A percentile compares a stretch with the other conserved stretches of the same genome.
These are phyloP conservation scores for Phlyctochytrium arcticum DNA, from an alignment of 192 early-diverging fungal genomes.

Conservation along the genomic window DNA sequence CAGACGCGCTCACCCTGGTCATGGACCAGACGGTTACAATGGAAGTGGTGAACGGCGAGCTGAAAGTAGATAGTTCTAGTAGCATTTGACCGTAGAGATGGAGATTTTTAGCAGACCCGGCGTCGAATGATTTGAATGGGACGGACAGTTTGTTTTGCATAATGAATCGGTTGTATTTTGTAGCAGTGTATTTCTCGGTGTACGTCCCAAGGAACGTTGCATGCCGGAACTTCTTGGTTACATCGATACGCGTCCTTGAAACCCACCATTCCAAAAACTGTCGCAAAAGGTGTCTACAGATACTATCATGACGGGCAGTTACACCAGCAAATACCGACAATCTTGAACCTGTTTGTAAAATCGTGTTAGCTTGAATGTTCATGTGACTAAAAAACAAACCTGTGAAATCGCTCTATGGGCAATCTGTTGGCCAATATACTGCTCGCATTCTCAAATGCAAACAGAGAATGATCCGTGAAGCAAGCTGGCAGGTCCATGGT, in stretches of 20 bases:
- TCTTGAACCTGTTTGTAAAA: constrained; percentile 22
- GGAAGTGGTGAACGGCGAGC: too few relatives aligned
- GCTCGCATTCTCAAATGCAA: constrained; percentile 92
- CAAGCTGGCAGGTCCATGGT: constrained; percentile 92
- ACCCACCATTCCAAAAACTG: constrained; percentile 77
- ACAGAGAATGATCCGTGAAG: constrained; percentile 96
- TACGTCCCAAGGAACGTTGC: too few relatives aligned
- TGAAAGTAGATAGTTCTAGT: too few relatives aligned
- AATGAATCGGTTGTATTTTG: too few relatives aligned
- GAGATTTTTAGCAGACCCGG: too few relatives aligned
- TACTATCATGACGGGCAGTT: constrained; percentile 83
- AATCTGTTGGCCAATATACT: constrained; percentile 95
- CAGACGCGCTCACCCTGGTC: too few relatives aligned
- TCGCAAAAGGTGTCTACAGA: constrained; percentile 78
- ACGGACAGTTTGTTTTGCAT: too few relatives aligned
- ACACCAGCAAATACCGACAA: constrained; percentile 89
- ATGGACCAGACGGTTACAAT: too few relatives aligned
- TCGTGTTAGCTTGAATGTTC: neutral
- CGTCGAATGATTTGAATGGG: too few relatives aligned
- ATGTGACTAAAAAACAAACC: constrained; percentile 10
- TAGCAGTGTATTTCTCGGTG: too few relatives aligned
- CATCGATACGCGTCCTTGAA: constrained; percentile 68
- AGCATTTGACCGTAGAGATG: too few relatives aligned
- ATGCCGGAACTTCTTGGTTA: constrained; percentile 46
- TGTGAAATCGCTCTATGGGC: constrained; percentile 68